These are phyloP conservation scores for Vanrija humicola DNA, from an alignment of 1,284 basidiomycete genomes.

Conservation along the genomic window DNA sequence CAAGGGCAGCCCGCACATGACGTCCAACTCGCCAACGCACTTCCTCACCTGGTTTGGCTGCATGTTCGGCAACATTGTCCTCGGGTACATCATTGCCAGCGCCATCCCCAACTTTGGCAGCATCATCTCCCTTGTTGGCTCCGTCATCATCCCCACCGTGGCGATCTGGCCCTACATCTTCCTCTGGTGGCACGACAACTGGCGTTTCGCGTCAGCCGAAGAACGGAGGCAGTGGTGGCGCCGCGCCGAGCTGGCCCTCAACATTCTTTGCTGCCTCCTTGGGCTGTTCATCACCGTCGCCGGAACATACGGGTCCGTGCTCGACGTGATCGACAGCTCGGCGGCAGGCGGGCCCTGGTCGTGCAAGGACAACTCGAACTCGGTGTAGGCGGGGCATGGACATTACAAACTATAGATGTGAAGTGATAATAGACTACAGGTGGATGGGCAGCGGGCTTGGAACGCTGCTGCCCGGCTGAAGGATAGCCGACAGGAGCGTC, in stretches of 20 bases:
- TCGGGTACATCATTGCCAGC: not conserved
- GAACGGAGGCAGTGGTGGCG: conserved; percentile 14
- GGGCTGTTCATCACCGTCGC: conserved; percentile 25
- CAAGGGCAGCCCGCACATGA: conserved; percentile 54
- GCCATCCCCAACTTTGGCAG: conserved; percentile 3
- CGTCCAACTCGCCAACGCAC: conserved; percentile 57
- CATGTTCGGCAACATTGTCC: not conserved
- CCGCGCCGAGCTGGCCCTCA: conserved; percentile 14
- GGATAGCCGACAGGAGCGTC: no score
- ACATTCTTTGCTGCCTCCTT: conserved; percentile 29
- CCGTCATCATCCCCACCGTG: conserved; percentile 16
- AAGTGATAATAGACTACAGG: no score
- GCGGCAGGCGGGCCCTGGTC: conserved; percentile 20
- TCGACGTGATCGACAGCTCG: conserved; percentile 19
- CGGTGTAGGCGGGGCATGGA: conserved; percentile 6
- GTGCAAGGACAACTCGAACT: conserved; percentile 23
- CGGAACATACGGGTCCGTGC: conserved; percentile 28
- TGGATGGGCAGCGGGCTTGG: no score
- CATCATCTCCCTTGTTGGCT: not conserved
- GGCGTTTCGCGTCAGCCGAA: conserved; percentile 1
- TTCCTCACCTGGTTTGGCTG: conserved; percentile 55
- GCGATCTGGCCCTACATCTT: conserved; percentile 16
- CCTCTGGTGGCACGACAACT: conserved; percentile 26
- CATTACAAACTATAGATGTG: no score
- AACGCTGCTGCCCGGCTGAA: no score